Evolutionary conservation across 768 basidiomycete species (phyloP).

Genomic region (Lactarius sp.): DNA sequence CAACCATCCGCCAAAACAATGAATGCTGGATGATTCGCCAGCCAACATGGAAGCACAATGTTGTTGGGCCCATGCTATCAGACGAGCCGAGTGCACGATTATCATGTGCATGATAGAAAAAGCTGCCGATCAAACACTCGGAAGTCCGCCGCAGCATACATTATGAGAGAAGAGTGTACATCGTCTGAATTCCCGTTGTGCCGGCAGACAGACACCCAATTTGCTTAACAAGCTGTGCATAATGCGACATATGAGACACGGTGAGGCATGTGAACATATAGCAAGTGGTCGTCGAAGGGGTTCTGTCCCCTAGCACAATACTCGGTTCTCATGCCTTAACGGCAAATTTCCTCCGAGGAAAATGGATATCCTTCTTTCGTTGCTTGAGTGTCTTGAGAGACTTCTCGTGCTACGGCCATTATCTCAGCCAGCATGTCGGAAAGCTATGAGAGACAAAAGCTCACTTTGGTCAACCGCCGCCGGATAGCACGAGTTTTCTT

Average conservation of each 20-base stretch:
- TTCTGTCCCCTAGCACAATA: slow-evolving; percentile 27
- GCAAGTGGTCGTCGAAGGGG: slow-evolving; percentile 32
- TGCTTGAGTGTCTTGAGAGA: slow-evolving; percentile 89
- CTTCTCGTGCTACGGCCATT: slow-evolving; percentile 63
- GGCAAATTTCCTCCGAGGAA: slow-evolving; percentile 90
- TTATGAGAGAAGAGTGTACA: slow-evolving; percentile 2
- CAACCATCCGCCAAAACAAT: not conserved
- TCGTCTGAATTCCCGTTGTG: not conserved
- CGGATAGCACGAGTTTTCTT: slow-evolving; percentile 99
- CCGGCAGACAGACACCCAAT: slow-evolving; percentile 11
- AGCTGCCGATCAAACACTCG: not conserved
- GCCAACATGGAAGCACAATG: not conserved
- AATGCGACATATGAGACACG: slow-evolving; percentile 19
- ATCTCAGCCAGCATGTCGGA: slow-evolving; percentile 6
- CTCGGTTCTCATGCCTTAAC: slow-evolving; percentile 71
- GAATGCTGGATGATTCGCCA: not conserved
- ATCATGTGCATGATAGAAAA: not conserved
- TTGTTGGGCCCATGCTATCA: not conserved
- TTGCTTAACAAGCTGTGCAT: slow-evolving; percentile 9
- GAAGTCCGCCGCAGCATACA: not conserved
- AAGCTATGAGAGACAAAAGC: slow-evolving; percentile 27
- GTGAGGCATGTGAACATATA: slow-evolving; percentile 33
- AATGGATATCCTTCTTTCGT: slow-evolving; percentile 91
- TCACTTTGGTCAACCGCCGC: slow-evolving; percentile 84
- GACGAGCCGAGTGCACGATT: not conserved